These are phyloP conservation scores for Alternaria consortialis DNA, from an alignment of 2,329 filamentous ascomycete genomes.

Conservation along the genomic window DNA sequence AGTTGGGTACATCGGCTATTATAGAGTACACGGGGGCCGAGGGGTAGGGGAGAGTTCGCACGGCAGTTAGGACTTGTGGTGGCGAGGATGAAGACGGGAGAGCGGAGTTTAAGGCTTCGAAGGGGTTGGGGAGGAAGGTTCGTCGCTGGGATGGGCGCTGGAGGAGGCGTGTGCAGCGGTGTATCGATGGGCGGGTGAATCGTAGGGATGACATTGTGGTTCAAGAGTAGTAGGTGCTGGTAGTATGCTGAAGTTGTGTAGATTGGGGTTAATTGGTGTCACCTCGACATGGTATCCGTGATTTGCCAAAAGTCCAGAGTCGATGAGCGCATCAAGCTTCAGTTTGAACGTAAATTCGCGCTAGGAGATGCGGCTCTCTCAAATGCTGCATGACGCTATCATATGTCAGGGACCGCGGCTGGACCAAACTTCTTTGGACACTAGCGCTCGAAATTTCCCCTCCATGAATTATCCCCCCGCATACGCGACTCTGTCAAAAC, in stretches of 20 bases:
- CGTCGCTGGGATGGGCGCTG: constrained; percentile 40
- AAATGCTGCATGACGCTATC: constrained; percentile 21
- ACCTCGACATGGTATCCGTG: constrained; percentile 27
- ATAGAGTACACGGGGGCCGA: constrained; percentile 77
- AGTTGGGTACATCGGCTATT: constrained; percentile 84
- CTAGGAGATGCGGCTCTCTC: constrained; percentile 34
- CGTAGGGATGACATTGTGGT: constrained; percentile 46
- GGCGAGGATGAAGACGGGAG: constrained; percentile 45
- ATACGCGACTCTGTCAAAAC: constrained; percentile 8
- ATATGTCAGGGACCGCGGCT: constrained; percentile 29
- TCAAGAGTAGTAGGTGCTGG: background rate
- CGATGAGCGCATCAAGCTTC: constrained; percentile 13
- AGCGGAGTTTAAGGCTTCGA: constrained; percentile 50
- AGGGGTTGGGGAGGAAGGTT: constrained; percentile 57
- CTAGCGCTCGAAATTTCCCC: constrained; percentile 25
- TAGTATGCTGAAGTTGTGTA: background rate
- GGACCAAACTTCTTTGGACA: constrained; percentile 10
- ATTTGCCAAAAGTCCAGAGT: background rate
- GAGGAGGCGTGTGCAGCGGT: constrained; percentile 21
- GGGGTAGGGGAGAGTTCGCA: constrained; percentile 79
- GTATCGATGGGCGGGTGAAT: constrained; percentile 49
- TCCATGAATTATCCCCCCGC: constrained; percentile 17
- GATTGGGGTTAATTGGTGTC: constrained; percentile 13
- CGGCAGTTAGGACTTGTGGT: constrained; percentile 73
- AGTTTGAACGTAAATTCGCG: constrained; percentile 21